These are phyloP conservation scores for Debaryomyces singareniensis DNA, from an alignment of 1,139 yeast genomes.

Conservation along the genomic window DNA sequence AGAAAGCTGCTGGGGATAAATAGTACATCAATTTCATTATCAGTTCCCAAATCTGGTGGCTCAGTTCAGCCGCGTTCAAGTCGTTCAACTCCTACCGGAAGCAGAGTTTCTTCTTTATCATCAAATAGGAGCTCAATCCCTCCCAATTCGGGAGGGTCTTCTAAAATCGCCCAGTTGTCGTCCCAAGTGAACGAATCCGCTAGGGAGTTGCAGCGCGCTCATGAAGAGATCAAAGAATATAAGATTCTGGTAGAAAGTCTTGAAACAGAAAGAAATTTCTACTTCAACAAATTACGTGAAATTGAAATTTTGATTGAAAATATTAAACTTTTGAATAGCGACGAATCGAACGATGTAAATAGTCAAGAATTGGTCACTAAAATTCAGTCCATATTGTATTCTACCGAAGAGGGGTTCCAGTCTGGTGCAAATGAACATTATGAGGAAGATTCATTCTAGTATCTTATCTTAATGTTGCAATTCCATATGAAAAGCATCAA, in stretches of 20 bases:
- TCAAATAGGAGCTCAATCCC: conserved; percentile 7
- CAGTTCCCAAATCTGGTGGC: conserved; percentile 6
- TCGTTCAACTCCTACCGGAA: conserved; percentile 3
- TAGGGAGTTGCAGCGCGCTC: conserved; percentile 32
- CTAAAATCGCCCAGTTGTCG: conserved; percentile 15
- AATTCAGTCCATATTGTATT: conserved; percentile 69
- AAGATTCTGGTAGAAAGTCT: conserved; percentile 51
- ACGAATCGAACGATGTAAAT: conserved; percentile 22
- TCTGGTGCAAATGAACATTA: conserved; percentile 19
- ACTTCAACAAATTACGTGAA: conserved; percentile 82
- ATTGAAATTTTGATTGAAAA: conserved; percentile 77
- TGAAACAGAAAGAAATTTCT: conserved; percentile 79
- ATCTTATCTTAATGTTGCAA: too few species aligned
- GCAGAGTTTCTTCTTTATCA: conserved; percentile 9
- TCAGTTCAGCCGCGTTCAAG: conserved; percentile 2
- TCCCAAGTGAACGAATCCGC: conserved; percentile 18
- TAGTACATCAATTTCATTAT: conserved; percentile 3
- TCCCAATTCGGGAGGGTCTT: conserved; percentile 6
- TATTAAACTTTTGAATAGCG: conserved; percentile 41
- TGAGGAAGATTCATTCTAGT: conserved; percentile 8
- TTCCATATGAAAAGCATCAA: too few species aligned
- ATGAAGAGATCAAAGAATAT: conserved; percentile 47
- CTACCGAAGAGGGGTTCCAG: conserved; percentile 74
- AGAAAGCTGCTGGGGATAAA: conserved; percentile 11
- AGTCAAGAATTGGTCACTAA: conserved; percentile 45